These are phyloP conservation scores for Coleophoma eucalyptorum DNA, from an alignment of 2,329 filamentous ascomycete species.

Conservation along the genomic window DNA sequence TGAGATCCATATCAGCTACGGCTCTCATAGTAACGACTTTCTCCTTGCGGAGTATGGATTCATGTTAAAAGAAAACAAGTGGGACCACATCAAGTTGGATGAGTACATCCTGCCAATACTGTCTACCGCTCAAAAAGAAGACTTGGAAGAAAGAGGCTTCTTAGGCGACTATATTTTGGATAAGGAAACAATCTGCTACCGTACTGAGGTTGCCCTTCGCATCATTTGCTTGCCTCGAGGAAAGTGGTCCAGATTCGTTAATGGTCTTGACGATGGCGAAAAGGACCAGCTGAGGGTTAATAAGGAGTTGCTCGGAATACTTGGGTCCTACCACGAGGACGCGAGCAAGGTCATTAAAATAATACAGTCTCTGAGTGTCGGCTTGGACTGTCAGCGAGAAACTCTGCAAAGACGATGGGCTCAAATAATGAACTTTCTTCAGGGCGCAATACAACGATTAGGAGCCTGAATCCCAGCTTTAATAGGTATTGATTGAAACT, in stretches of 20 bases:
- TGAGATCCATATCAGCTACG: slow-evolving; percentile 69
- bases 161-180: slow-evolving; percentile 46
- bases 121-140: slow-evolving; percentile 23
- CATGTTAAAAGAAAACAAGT: slow-evolving; percentile 18
- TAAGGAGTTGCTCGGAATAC: slow-evolving; percentile 24
- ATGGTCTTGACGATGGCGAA: slow-evolving; percentile 38
- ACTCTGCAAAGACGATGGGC: slow-evolving; percentile 17
- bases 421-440: slow-evolving; percentile 16
- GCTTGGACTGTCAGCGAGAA: slow-evolving; percentile 12
- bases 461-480: slow-evolving; percentile 2
- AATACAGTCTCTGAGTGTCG: not conserved
- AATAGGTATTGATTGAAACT: no score
- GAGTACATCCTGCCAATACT: slow-evolving; percentile 7
- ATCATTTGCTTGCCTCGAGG: slow-evolving; percentile 25
- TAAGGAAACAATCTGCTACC: slow-evolving; percentile 41
- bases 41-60: slow-evolving; percentile 60
- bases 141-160: slow-evolving; percentile 41
- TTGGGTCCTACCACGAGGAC: not conserved
- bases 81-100: slow-evolving; percentile 12
- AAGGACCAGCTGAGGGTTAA: slow-evolving; percentile 34
- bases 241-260: slow-evolving; percentile 41
- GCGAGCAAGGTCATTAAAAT: not conserved
- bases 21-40: slow-evolving; percentile 68
- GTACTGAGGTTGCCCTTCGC: slow-evolving; percentile 50
- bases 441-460: slow-evolving; percentile 11